Evolutionary conservation across 768 basidiomycete genomes (phyloP).

Genomic region (Favolaschia claudopus): DNA sequence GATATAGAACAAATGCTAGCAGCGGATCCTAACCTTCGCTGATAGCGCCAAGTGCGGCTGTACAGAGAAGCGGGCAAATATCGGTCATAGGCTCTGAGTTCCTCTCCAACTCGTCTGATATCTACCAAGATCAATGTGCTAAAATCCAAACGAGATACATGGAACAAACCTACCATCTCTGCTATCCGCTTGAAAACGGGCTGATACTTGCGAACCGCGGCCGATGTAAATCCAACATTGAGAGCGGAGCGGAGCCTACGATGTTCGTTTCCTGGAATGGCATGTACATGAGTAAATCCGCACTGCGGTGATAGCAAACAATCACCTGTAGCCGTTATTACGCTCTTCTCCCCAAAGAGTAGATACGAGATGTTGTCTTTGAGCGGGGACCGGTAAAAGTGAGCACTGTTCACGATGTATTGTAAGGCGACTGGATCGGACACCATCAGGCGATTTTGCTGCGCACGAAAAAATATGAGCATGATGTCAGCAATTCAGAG

Average conservation of each 20-base stretch:
- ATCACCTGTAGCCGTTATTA: neutral
- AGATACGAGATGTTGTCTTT: neutral
- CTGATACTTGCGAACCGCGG: neutral
- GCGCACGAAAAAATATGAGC: neutral
- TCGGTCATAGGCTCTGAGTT: neutral
- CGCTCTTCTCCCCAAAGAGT: neutral
- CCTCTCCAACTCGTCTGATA: neutral
- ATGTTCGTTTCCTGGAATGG: neutral
- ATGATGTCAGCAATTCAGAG: neutral
- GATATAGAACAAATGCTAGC: too few relatives aligned
- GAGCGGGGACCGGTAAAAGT: neutral
- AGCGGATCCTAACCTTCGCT: too few relatives aligned
- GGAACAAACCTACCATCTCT: neutral
- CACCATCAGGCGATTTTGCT: slow-evolving; percentile 7
- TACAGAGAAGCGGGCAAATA: neutral
- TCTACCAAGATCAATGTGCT: neutral
- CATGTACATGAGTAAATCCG: neutral
- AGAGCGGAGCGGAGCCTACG: neutral
- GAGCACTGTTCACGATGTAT: neutral
- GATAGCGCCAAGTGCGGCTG: neutral
- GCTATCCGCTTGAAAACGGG: neutral
- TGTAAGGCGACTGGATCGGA: slow-evolving; percentile 8
- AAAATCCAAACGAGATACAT: too few relatives aligned
- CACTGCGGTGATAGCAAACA: neutral
- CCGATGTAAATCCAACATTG: neutral